A percentile compares a stretch with the other conserved stretches of the same genome.
These are phyloP conservation scores for Daldinia decipiens DNA, from an alignment of 495 filamentous ascomycete species.

Conservation along the genomic window DNA sequence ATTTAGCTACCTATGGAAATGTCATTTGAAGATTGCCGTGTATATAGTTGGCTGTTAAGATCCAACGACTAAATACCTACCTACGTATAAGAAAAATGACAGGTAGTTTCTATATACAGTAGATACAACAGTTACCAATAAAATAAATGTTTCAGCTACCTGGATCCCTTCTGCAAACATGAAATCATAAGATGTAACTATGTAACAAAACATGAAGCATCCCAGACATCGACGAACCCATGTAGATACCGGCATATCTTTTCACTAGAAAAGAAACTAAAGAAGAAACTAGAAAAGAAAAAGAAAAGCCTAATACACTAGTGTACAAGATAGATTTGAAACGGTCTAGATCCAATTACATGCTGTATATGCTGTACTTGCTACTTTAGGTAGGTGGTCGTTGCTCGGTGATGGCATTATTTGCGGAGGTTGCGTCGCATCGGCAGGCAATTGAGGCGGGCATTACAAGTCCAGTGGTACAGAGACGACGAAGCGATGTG, in stretches of 20 bases:
- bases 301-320: constrained; percentile 13
- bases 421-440: constrained; percentile 3
- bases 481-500: constrained; percentile 2
- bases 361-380: constrained; percentile 35
- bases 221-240: constrained; percentile 1
- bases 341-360: constrained; percentile 35
- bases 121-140: no score
- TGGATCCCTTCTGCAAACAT: not conserved
- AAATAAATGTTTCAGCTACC: not conserved
- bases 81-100: no score
- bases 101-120: no score
- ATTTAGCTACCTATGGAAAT: no score
- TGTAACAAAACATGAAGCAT: constrained; percentile 16
- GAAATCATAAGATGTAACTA: not conserved
- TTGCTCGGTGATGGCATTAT: not conserved
- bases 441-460: not conserved
- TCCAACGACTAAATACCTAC: no score
- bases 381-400: constrained; percentile 39
- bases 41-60: no score
- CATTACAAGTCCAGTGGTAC: not conserved
- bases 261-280: not conserved
- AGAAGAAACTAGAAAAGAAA: not conserved
- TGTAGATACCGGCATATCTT: constrained; percentile 40
- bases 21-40: no score
- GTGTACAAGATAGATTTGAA: constrained; percentile 16